These are phyloP conservation scores for Glomus cerebriforme DNA, from an alignment of 192 early-diverging fungal genomes.

Conservation along the genomic window DNA sequence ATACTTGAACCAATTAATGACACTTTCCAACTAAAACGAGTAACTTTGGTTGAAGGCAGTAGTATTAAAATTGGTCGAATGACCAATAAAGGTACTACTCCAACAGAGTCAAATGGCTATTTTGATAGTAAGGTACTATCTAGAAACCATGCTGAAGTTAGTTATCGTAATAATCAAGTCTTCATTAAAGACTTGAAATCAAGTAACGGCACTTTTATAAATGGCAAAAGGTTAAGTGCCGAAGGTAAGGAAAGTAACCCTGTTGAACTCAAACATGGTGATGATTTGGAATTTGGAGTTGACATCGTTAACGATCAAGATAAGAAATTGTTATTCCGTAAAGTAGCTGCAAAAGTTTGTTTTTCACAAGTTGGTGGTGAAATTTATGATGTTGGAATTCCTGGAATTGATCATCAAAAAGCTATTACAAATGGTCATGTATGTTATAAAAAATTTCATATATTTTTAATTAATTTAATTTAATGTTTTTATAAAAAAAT, in stretches of 20 bases:
- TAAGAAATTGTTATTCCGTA: conserved; percentile 5
- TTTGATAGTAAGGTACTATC: conserved; percentile 86
- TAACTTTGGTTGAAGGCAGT: conserved; percentile 54
- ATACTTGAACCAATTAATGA: conserved; percentile 49
- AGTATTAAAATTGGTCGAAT: conserved; percentile 73
- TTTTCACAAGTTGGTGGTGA: not conserved
- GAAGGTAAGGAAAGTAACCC: conserved; percentile 65
- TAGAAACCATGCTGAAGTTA: conserved; percentile 72
- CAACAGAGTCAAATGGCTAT: conserved; percentile 69
- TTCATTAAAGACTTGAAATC: conserved; percentile 76
- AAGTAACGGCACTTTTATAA: conserved; percentile 83
- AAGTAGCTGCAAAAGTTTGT: conserved; percentile 11
- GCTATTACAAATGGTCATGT: not conserved
- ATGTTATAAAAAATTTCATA: not conserved
- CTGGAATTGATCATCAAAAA: not conserved
- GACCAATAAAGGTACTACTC: conserved; percentile 60
- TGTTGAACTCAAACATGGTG: conserved; percentile 59
- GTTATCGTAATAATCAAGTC: conserved; percentile 43
- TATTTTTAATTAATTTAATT: too few species aligned
- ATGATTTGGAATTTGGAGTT: conserved; percentile 47
- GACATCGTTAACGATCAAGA: conserved; percentile 25
- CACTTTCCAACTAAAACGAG: conserved; percentile 50
- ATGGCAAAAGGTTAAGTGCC: conserved; percentile 65
- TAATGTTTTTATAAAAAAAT: not conserved
- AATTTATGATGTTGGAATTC: not conserved